Evolutionary conservation across 371 early-diverging fungal genomes (phyloP), one percentile per base, ranked within the genome.

Genomic region (Dentiscutata heterogama): DNA sequence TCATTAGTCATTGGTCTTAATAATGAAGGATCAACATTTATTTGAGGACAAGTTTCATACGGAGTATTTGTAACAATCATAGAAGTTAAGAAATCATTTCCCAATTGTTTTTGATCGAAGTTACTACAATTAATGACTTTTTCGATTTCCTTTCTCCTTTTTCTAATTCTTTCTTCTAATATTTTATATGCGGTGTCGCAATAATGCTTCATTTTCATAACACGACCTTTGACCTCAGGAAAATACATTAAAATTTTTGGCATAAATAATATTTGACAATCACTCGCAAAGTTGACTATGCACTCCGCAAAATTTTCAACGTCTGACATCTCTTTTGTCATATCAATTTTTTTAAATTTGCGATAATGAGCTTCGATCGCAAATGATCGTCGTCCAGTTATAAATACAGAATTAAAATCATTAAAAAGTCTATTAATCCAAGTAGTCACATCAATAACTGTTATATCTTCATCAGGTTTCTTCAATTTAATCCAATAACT

Each of bases 131-230:
- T 22, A 58, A 58, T 27, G 11, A 60, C 5, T 16, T 63, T 25
- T 63, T 77, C 42, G 10, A 77, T 25, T 77, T 77, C 78, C n/a
- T 63, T 20, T 77, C 78, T 77, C 22, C 51, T 77, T 46, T 63
- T 50, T 63, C 29, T 63, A 16, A 77, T 42, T 20, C 60, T 63
- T 2, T 61, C 63, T 31, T 61, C n/a, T 39, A 77, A 63, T 77
- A 13, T 63, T 10, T 18, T 42, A 63, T 77, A 77, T 6, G 61
- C 35, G 1, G 1, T 8, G 46, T 35, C 3, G 61, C 39, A n/a
- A 61, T 39, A 61, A 58, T 39, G 25, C 13, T 61, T 5, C 46
- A 61, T 4, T 7, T 25, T n/a, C 18, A 61, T 27, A 22, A 77
- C 78, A 4, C 63, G 39, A 20, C 18, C 6, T 61, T 18, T 63